Evolutionary conservation across 2,329 filamentous ascomycete species (phyloP).

Genomic region (Blumeriella jaapii): DNA sequence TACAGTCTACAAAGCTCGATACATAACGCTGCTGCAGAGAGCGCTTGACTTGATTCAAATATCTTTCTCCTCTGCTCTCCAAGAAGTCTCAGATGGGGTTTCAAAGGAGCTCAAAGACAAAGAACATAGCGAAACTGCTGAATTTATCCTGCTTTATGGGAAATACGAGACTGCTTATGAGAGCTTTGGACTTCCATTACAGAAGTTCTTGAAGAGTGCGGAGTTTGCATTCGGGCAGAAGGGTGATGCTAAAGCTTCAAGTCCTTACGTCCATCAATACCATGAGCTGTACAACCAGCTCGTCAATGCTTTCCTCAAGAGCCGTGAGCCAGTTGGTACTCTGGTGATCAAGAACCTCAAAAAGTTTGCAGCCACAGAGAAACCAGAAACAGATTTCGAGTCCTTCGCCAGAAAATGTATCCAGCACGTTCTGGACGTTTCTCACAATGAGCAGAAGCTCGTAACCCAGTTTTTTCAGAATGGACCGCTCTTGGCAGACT

Average conservation of each 20-base stretch:
- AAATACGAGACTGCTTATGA: slow-evolving; percentile 51
- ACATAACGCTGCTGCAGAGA: slow-evolving; percentile 66
- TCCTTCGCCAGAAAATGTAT: slow-evolving; percentile 22
- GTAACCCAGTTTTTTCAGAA: slow-evolving; percentile 22
- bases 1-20: slow-evolving; percentile 76
- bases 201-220: slow-evolving; percentile 35
- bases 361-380: slow-evolving; percentile 29
- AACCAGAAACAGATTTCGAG: slow-evolving; percentile 24
- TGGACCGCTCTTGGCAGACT: slow-evolving; percentile 21
- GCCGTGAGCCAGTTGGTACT: slow-evolving; percentile 36
- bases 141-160: slow-evolving; percentile 59
- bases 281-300: slow-evolving; percentile 42
- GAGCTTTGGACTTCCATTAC: slow-evolving; percentile 45
- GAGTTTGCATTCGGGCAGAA: slow-evolving; percentile 45
- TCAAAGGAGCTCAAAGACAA: slow-evolving; percentile 48
- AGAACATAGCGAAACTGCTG: slow-evolving; percentile 58
- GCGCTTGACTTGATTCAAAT: slow-evolving; percentile 36
- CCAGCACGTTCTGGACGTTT: slow-evolving; percentile 25
- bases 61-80: slow-evolving; percentile 16
- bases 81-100: slow-evolving; percentile 51
- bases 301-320: slow-evolving; percentile 37
- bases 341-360: slow-evolving; percentile 48
- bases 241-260: slow-evolving; percentile 50
- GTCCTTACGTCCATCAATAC: slow-evolving; percentile 50
- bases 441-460: slow-evolving; percentile 24